Evolutionary conservation across 2,329 filamentous ascomycete genomes (phyloP).

Genomic region (Trematosphaeria pertusa): DNA sequence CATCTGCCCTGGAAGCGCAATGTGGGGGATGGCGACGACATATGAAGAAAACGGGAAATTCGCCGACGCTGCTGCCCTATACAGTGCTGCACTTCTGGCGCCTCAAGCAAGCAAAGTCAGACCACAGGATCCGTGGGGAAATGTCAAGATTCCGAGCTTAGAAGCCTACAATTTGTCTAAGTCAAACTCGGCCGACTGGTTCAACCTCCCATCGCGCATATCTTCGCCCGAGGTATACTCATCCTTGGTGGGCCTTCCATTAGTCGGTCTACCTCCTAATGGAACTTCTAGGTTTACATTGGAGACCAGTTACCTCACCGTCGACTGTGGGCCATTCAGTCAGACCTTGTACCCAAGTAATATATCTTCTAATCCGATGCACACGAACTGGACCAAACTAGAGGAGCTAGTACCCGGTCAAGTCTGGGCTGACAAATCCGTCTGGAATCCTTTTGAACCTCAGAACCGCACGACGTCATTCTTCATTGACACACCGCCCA

Average conservation of each 20-base stretch:
- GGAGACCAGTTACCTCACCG: slow-evolving; percentile 29
- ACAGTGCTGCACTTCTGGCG: slow-evolving; percentile 33
- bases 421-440: slow-evolving; percentile 28
- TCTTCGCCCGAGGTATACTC: slow-evolving; percentile 31
- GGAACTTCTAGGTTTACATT: slow-evolving; percentile 24
- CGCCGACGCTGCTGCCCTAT: slow-evolving; percentile 29
- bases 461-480: slow-evolving; percentile 19
- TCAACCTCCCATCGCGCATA: slow-evolving; percentile 16
- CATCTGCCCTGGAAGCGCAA: slow-evolving; percentile 29
- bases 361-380: neutral
- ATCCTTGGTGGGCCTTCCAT: slow-evolving; percentile 38
- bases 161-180: slow-evolving; percentile 13
- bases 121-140: slow-evolving; percentile 41
- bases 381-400: slow-evolving; percentile 19
- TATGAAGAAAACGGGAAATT: slow-evolving; percentile 23
- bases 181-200: slow-evolving; percentile 30
- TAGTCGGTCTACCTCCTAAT: slow-evolving; percentile 24
- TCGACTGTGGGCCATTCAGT: slow-evolving; percentile 19
- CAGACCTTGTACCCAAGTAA: slow-evolving; percentile 16
- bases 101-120: slow-evolving; percentile 30
- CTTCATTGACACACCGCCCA: slow-evolving; percentile 32
- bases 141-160: slow-evolving; percentile 43
- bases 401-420: slow-evolving; percentile 25
- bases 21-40: slow-evolving; percentile 21
- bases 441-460: slow-evolving; percentile 19